Evolutionary conservation across 371 early-diverging fungal species (phyloP), one percentile per base, ranked within the genome.

Genomic region (Mycotypha africana): DNA sequence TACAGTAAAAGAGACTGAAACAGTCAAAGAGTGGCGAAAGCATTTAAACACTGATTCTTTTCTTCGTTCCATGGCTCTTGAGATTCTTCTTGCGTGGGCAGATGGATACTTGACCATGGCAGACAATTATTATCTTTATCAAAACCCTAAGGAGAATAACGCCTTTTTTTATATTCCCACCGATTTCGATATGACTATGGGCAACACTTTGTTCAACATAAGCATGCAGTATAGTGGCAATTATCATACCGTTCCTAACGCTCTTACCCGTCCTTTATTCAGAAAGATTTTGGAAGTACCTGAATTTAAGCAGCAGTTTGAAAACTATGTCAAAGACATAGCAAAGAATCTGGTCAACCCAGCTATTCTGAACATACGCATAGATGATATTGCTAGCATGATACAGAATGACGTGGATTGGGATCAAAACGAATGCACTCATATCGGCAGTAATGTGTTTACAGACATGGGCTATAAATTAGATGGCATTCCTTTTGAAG

Each of bases 71-170:
- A 54, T 51, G 50, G 61, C 63, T 7, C 39, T 72, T 12, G 68
- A 72, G 46, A 42, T 65, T 6, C 31, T 65, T 3, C 17, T 56
- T 19, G 72, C 63, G 2, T 67, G 57, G 11, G 37, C 60, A 10
- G 72, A 72, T 41, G 66, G 66, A 7, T 72, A 65, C 19, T 21
- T 54, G n/a, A 22, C 61, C 1, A 56, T 48, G 45, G 62, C 54
- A 20, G 50, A 67, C 28, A 72, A 72, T 22, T 72, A 56, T 21
- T 67, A 60, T 20, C 11, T 67, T 2, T 65, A 62, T 28, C 49
- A 59, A 25, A 45, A 53, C 12, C 49, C 49, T 0, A 33, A 59
- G 2, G 45, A 41, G 0, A 21, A 40, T 4, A 45, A 51, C 1
- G 44, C 39, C 5, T 65, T 58, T 21, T 45, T 60, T 9, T 71